phyloP scores from a whole-genome alignment of 441 rosid species.

The Adansonia madagascariensis region DNA sequence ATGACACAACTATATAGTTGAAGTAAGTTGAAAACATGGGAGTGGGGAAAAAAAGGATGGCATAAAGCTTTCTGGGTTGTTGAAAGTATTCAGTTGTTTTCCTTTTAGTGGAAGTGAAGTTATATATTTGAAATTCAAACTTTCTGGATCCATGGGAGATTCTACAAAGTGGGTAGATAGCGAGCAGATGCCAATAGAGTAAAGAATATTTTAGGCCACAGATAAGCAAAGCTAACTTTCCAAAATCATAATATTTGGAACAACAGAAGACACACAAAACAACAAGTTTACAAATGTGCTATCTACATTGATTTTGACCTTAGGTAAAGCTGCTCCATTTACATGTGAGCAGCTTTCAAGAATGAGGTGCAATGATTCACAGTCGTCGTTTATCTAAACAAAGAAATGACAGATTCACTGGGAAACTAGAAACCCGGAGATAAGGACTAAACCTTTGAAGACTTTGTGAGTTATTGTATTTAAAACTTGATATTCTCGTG shows the following conservation, averaged over 20 bases:
- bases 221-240: conserved; percentile 14
- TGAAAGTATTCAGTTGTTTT: background rate
- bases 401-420: background rate
- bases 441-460: background rate
- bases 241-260: background rate
- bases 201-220: background rate
- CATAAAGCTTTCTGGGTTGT: background rate
- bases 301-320: background rate
- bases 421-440: background rate
- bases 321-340: conserved; percentile 13
- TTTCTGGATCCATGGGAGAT: conserved; percentile 4
- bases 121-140: conserved; percentile 9
- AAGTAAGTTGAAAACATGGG: background rate
- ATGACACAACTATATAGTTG: background rate
- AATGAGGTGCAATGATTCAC: background rate
- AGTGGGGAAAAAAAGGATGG: background rate
- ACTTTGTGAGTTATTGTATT: background rate
- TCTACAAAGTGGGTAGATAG: conserved; percentile 1
- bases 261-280: background rate
- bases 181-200: background rate
- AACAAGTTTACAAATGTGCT: background rate
- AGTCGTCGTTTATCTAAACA: background rate
- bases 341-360: background rate
- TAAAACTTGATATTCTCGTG: background rate
- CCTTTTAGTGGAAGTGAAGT: background rate